phyloP scores from a whole-genome alignment of 441 rosid species.

The Mallotus repandus region DNA sequence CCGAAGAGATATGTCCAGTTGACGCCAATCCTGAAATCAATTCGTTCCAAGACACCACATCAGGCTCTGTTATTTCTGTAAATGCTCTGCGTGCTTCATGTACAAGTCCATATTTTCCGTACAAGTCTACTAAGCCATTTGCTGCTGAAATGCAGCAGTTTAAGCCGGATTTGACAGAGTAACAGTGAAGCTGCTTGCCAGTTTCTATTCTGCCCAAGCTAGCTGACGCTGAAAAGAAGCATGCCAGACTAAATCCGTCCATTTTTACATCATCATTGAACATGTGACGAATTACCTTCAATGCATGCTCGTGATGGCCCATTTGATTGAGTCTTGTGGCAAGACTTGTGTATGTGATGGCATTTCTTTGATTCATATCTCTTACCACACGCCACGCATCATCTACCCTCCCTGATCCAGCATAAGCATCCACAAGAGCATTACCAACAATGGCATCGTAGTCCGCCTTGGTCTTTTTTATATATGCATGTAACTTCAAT shows the following conservation, averaged over 20 bases:
- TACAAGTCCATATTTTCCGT: conserved; percentile 25
- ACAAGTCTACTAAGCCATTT: conserved; percentile 27
- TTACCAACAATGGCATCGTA: conserved; percentile 41
- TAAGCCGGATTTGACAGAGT: conserved; percentile 28
- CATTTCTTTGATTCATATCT: conserved; percentile 48
- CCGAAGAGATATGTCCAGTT: conserved; percentile 22
- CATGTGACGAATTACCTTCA: conserved; percentile 41
- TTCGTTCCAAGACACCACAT: conserved; percentile 42
- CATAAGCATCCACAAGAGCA: conserved; percentile 65
- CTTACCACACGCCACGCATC: conserved; percentile 46
- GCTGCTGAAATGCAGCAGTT: conserved; percentile 22
- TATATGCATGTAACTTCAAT: conserved; percentile 49
- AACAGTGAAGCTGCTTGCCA: conserved; percentile 32
- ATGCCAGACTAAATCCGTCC: conserved; percentile 54
- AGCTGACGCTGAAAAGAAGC: conserved; percentile 42
- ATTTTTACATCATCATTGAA: conserved; percentile 39
- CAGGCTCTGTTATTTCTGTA: conserved; percentile 27
- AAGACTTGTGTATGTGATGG: conserved; percentile 57
- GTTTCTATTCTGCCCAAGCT: conserved; percentile 19
- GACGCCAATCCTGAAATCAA: conserved; percentile 30
- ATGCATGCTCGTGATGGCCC: conserved; percentile 47
- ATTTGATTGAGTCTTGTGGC: conserved; percentile 61
- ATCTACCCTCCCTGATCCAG: conserved; percentile 40
- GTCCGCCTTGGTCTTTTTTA: conserved; percentile 38
- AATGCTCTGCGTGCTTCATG: conserved; percentile 28